A percentile compares a stretch with the other conserved stretches of the same genome.
Evolutionary conservation across 2,329 filamentous ascomycete species (phyloP).

Genomic region (Sarocladiaceae sp.): DNA sequence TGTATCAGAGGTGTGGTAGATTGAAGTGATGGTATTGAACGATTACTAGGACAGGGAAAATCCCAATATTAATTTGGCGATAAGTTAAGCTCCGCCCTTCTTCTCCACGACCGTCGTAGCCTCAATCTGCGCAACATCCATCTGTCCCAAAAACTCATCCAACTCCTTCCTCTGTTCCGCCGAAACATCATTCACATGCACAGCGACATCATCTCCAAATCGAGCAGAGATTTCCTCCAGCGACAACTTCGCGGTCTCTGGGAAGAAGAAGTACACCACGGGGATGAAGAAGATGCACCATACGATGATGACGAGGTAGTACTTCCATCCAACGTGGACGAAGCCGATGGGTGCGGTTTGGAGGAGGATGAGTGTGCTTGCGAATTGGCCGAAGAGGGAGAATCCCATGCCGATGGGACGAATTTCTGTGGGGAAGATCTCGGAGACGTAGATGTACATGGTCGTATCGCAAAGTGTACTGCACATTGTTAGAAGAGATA

Average conservation of each 20-base stretch:
- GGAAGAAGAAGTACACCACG: slow-evolving; percentile 28
- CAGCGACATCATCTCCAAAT: slow-evolving; percentile 24
- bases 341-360: slow-evolving; percentile 23
- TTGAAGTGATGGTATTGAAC: no score
- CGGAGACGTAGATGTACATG: slow-evolving; percentile 26
- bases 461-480: slow-evolving; percentile 35
- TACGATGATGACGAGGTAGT: slow-evolving; percentile 29
- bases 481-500: slow-evolving; percentile 5
- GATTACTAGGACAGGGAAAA: no score
- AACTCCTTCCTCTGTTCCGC: slow-evolving; percentile 23
- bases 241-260: slow-evolving; percentile 27
- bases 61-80: no score
- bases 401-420: slow-evolving; percentile 22
- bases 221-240: slow-evolving; percentile 28
- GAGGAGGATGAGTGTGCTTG: slow-evolving; percentile 27
- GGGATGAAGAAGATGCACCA: slow-evolving; percentile 23
- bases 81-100: not conserved
- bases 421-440: slow-evolving; percentile 20
- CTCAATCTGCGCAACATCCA: slow-evolving; percentile 14
- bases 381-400: slow-evolving; percentile 22
- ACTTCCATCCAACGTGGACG: slow-evolving; percentile 23
- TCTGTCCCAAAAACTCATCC: slow-evolving; percentile 18
- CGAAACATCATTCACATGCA: slow-evolving; percentile 32
- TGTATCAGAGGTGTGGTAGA: no score
- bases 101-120: not conserved